Base-by-base conservation (phyloP, 169 alveolate genomes). In the Theileria annulata region DNA sequence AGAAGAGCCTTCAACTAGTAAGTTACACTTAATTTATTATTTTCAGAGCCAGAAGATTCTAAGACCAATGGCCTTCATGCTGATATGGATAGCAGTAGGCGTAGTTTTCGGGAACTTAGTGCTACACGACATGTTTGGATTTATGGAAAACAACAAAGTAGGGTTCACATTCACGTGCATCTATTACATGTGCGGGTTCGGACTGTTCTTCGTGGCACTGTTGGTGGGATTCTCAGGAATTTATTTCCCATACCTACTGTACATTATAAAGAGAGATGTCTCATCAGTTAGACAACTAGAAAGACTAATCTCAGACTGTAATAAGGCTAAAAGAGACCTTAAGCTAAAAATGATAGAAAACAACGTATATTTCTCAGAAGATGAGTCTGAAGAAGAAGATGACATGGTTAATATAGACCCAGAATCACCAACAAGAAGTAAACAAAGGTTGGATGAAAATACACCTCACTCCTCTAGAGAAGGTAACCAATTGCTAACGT, bases 141-240 rank as follows among this genome's bases (percentile, higher is more conserved):
- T 48, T 12, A 35, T 30, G 71, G 47, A 49, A 21, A n/a, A n/a
- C 47, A 0, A 58, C 19, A 15, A 47, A 17, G 67, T 70, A 2
- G 49, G 77, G n/a, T 25, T 78, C 66, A 31, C 62, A 8, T 67
- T 69, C 67, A 47, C 48, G 27, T 42, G 58, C 6, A 42, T 68
- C 17, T 56, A 67, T 23, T 37, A 60, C 37, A 62, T 66, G 68
- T 62, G 56, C 19, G 71, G 72, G 27, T 74, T 81, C 42, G 88
- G 88, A 12, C 75, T 75, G 31, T 31, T 75, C 33, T 81, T 81
- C 75, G 68, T 81, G 47, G 79, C 85, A 21, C 30, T 73, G 35
- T 13, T 81, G 37, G 71, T 77, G 6, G 88, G 88, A 31, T 81
- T 81, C 70, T 71, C 88, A 21, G 72, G 85, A 31, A 59, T 81